These are phyloP conservation scores for Paspalum vaginatum DNA, from an alignment of 176 grass and related monocot genomes.

Conservation along the genomic window DNA sequence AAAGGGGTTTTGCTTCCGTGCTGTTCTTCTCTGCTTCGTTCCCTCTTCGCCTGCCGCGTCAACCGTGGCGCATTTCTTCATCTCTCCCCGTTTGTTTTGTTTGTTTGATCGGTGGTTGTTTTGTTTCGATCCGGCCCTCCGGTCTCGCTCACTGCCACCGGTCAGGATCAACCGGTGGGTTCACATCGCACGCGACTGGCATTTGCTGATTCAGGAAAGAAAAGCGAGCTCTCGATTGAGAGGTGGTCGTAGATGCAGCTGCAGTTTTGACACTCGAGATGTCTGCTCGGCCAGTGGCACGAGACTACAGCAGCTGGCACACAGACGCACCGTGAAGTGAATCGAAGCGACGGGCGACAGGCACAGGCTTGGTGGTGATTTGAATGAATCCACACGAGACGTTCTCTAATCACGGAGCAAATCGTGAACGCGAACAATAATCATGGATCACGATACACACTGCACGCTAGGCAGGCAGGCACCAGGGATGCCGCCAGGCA, in stretches of 20 bases:
- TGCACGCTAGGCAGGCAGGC: background rate
- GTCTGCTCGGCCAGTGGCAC: constrained; percentile 11
- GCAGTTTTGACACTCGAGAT: background rate
- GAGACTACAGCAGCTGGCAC: background rate
- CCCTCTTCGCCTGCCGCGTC: too few relatives aligned
- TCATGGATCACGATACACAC: background rate
- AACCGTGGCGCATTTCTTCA: too few relatives aligned
- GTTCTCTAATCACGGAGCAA: constrained; percentile 18
- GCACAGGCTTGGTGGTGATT: constrained; percentile 23
- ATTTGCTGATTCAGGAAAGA: constrained; percentile 13
- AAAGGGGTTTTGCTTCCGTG: background rate
- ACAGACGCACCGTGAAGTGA: background rate
- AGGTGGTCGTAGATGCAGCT: background rate
- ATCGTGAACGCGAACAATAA: constrained; percentile 19
- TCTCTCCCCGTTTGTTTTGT: too few relatives aligned
- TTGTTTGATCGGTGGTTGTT: background rate
- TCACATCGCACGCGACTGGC: background rate
- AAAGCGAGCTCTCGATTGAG: background rate
- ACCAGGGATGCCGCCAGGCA: constrained; percentile 21
- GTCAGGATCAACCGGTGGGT: background rate
- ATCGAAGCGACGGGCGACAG: constrained; percentile 31
- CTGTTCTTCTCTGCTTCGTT: too few relatives aligned
- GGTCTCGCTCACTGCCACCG: too few relatives aligned
- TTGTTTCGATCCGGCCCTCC: background rate
- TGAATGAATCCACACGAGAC: constrained; percentile 34